Conservation (phyloP, 441 rosid genomes). For the Gossypium lobatum region DNA sequence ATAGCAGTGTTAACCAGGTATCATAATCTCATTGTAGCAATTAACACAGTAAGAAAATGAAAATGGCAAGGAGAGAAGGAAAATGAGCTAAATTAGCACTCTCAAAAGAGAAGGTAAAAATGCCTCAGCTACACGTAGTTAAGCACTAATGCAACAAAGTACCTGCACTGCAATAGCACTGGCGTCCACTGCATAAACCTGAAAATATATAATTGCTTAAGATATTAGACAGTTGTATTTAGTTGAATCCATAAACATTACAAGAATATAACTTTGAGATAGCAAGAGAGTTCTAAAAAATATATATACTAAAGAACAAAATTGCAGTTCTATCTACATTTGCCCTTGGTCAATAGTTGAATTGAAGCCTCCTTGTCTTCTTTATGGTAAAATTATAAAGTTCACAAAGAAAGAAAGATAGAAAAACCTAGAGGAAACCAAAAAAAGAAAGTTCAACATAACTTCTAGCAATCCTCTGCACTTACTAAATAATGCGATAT, state of each 20-base stretch:
- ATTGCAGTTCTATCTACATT: not conserved
- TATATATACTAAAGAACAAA: not conserved
- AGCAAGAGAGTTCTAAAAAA: not conserved
- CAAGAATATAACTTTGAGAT: not conserved
- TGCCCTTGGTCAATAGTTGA: not conserved
- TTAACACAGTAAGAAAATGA: not conserved
- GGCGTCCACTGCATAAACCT: conserved; percentile 99
- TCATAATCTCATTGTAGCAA: not conserved
- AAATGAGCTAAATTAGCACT: not conserved
- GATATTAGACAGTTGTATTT: conserved; percentile 3
- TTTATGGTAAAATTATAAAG: not conserved
- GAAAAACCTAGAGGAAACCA: not conserved
- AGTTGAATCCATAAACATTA: not conserved
- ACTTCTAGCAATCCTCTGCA: not conserved
- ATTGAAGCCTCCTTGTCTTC: not conserved
- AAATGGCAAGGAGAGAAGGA: not conserved
- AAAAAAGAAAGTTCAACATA: not conserved
- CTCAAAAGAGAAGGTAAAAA: not conserved
- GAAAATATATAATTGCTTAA: conserved; percentile 21
- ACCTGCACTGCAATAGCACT: conserved; percentile 98
- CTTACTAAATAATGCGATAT: not conserved
- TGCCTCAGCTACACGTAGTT: conserved; percentile 2
- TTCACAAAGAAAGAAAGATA: not conserved
- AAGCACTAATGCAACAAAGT: conserved; percentile 18
- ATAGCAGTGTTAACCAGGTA: not conserved